Base-by-base conservation (phyloP, 2,329 filamentous ascomycete genomes). In the Cordyceps javanica region DNA sequence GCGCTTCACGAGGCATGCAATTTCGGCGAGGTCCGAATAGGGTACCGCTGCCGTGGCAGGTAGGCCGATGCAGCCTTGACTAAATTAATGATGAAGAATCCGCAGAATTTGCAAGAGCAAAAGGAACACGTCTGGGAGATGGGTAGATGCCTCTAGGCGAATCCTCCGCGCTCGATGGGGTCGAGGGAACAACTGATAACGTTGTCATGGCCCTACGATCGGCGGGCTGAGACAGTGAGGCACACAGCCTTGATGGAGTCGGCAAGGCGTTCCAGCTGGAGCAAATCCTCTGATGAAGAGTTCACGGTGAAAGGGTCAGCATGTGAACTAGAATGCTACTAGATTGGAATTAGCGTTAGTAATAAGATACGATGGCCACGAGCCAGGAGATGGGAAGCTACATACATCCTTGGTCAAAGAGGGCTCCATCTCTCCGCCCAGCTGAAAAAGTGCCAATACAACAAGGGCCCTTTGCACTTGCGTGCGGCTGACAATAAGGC, bases 381-480 rank as follows among this genome's bases (percentile, higher is more conserved):
- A 34, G 13, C 16, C 5, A 25, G 19, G 46, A 38, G 26, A n/a
- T 14, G 25, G 14, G 36, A 41, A 36, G 14, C 36, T 52, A 21
- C 8, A 14, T 32, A 6, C 16, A 28, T 36, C 10, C 16, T 21
- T n/a, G 16, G 26, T 3, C 23, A 9, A 25, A 19, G 16, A 25
- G 19, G 34, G 34, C n/a, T n/a, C 14, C 36, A 39, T 34, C 26
- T n/a, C 16, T 26, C 51, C 28, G n/a, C 19, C 23, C n/a, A 55
- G 50, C 50, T 53, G 50, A 55, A 53, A 44, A 25, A 54, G 28
- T 46, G 23, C 52, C 30, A 53, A 54, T 54, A 28, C 14, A 46
- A 21, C 19, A 36, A 55, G 41, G 41, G 21, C 28, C 23, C 13
- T 46, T 41, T 45, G 38, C 28, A 41, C 19, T 32, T 30, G 26